Evolutionary conservation across 805 yeast species (phyloP).

Genomic region (Lipomyces chichibuensis): DNA sequence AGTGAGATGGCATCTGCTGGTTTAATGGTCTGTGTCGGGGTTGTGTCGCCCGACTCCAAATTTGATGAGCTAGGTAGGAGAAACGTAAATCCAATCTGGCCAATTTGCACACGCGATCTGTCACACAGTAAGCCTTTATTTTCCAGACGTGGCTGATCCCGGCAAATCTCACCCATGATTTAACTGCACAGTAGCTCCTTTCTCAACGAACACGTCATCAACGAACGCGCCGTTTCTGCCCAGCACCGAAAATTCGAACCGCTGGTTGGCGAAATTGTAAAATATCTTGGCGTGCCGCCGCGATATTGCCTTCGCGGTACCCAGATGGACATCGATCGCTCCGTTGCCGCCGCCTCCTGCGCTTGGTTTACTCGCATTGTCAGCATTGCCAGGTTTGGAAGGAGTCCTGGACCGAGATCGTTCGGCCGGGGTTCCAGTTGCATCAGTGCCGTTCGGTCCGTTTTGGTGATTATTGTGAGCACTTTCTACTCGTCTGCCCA

Average conservation of each 20-base stretch:
- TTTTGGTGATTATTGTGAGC: conserved; percentile 42
- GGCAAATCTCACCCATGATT: conserved; percentile 62
- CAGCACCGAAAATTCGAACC: conserved; percentile 86
- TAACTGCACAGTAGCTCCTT: conserved; percentile 88
- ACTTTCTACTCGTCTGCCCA: conserved; percentile 86
- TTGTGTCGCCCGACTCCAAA: conserved; percentile 16
- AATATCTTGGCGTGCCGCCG: conserved; percentile 94
- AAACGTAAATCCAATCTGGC: conserved; percentile 86
- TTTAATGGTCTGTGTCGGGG: conserved; percentile 29
- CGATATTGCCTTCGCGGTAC: conserved; percentile 89
- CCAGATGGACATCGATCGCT: conserved; percentile 88
- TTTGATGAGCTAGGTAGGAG: conserved; percentile 67
- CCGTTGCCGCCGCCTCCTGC: conserved; percentile 25
- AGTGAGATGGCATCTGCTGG: conserved; percentile 36
- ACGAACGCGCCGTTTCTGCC: conserved; percentile 98
- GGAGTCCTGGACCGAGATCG: conserved; percentile 26
- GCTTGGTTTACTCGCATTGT: conserved; percentile 43
- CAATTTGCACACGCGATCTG: conserved; percentile 73
- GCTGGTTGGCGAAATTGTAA: conserved; percentile 93
- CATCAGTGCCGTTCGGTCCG: conserved; percentile 30
- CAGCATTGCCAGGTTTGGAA: neutral
- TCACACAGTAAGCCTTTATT: neutral
- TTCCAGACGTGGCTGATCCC: neutral
- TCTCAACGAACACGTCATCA: conserved; percentile 84
- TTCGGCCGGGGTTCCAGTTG: conserved; percentile 11